phyloP scores from a whole-genome alignment of 2,329 filamentous ascomycete genomes.

The Byssothecium circinans region DNA sequence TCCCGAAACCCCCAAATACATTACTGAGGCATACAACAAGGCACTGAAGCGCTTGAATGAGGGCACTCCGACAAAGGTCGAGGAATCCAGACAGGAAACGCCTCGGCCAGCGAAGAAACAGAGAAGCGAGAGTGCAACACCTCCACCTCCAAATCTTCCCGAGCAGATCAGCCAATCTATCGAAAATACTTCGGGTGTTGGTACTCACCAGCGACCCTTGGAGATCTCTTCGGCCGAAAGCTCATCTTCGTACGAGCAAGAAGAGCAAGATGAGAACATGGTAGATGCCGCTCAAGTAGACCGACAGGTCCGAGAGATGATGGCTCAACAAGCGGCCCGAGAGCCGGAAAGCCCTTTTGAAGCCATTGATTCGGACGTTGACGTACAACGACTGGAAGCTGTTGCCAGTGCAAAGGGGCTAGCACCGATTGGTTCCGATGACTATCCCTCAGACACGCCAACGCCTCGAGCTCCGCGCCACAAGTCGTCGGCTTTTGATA shows the following conservation, averaged over 20 bases:
- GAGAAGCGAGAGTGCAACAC: slow-evolving; percentile 15
- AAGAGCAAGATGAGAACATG: slow-evolving; percentile 1
- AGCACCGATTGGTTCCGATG: slow-evolving; percentile 7
- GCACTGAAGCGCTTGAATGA: slow-evolving; percentile 23
- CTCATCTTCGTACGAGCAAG: slow-evolving; percentile 10
- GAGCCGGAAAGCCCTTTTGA: background rate
- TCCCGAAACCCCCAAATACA: slow-evolving; percentile 27
- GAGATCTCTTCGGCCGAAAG: slow-evolving; percentile 24
- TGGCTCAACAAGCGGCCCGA: background rate
- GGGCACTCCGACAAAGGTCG: slow-evolving; percentile 1
- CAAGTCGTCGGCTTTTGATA: slow-evolving; percentile 28
- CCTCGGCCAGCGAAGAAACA: slow-evolving; percentile 18
- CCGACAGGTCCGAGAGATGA: slow-evolving; percentile 1
- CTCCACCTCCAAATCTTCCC: background rate
- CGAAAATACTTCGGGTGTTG: background rate
- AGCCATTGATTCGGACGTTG: background rate
- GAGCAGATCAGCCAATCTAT: background rate
- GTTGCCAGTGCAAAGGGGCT: slow-evolving; percentile 4
- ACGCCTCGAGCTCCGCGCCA: slow-evolving; percentile 31
- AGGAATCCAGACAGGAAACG: slow-evolving; percentile 2
- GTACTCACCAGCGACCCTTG: slow-evolving; percentile 18
- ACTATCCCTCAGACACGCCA: slow-evolving; percentile 27
- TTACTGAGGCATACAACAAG: slow-evolving; percentile 23
- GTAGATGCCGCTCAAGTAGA: background rate
- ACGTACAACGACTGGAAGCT: slow-evolving; percentile 1